Evolutionary conservation across 2,329 filamentous ascomycete genomes (phyloP).

Genomic region (Cyphellophora europaea): DNA sequence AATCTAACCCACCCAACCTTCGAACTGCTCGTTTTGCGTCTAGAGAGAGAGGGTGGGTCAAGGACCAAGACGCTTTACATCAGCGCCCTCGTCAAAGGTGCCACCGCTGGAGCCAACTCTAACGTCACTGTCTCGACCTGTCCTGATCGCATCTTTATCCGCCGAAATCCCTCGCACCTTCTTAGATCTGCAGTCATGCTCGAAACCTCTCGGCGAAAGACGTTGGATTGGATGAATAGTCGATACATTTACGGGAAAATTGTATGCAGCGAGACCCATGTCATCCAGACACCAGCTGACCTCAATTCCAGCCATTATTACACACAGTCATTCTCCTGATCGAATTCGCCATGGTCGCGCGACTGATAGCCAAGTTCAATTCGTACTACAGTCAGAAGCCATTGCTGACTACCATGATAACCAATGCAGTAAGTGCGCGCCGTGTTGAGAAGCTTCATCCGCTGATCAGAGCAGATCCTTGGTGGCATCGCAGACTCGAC

Average conservation of each 20-base stretch:
- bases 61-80: no score
- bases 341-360: conserved; percentile 77
- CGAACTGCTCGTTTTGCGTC: no score
- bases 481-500: conserved; percentile 76
- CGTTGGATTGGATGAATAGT: conserved; percentile 35
- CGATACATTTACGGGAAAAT: conserved; percentile 32
- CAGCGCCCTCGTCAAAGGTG: no score
- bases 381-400: conserved; percentile 86
- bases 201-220: conserved; percentile 28
- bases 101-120: no score
- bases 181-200: conserved; percentile 25
- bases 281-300: conserved; percentile 3
- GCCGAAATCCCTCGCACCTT: conserved; percentile 13
- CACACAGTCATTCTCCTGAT: conserved; percentile 77
- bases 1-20: no score
- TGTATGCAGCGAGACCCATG: conserved; percentile 10
- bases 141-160: conserved; percentile 6
- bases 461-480: no score
- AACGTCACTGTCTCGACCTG: no score
- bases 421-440: conserved; percentile 63
- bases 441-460: no score
- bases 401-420: conserved; percentile 97
- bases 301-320: conserved; percentile 61
- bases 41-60: no score
- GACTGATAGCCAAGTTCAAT: conserved; percentile 82